A percentile compares a stretch with the other conserved stretches of the same genome.
Conservation (phyloP, 2,329 filamentous ascomycete genomes). For the Mycocentrospora acerina region DNA sequence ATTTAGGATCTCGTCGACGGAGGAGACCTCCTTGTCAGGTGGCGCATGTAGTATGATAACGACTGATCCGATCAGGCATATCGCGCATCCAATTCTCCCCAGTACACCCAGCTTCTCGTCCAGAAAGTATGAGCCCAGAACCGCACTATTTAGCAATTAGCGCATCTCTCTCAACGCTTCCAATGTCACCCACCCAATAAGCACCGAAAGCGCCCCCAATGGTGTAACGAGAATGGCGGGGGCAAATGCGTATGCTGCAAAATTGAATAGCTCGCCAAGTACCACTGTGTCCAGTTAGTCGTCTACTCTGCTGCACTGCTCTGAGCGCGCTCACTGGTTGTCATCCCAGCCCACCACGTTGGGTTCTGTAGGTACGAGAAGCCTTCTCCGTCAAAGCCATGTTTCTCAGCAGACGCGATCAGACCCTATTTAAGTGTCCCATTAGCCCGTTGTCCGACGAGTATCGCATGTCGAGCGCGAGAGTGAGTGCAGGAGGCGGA, state of each 20-base stretch:
- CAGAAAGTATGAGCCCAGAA: slow-evolving; percentile 92
- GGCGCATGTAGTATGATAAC: slow-evolving; percentile 98
- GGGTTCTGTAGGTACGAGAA: slow-evolving; percentile 92
- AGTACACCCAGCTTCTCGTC: slow-evolving; percentile 86
- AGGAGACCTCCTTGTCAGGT: slow-evolving; percentile 86
- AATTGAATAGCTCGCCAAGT: slow-evolving; percentile 92
- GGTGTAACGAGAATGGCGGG: slow-evolving; percentile 98
- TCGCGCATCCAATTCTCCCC: slow-evolving; percentile 92
- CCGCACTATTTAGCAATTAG: slow-evolving; percentile 52
- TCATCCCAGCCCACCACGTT: slow-evolving; percentile 96
- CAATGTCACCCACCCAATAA: slow-evolving; percentile 64
- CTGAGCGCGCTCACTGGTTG: slow-evolving; percentile 66
- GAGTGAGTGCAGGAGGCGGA: not conserved
- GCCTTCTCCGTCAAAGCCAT: slow-evolving; percentile 96
- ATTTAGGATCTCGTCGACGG: slow-evolving; percentile 86
- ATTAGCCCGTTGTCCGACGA: slow-evolving; percentile 13
- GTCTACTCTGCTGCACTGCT: not conserved
- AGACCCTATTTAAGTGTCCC: slow-evolving; percentile 71
- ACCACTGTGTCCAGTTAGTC: slow-evolving; percentile 63
- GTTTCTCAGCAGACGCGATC: slow-evolving; percentile 83
- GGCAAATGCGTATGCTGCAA: slow-evolving; percentile 96
- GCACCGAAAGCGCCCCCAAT: slow-evolving; percentile 85
- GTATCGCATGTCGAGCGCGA: slow-evolving; percentile 4
- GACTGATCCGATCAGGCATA: slow-evolving; percentile 92
- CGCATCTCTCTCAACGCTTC: no score